phyloP scores from a whole-genome alignment of 352 stramenopile species.

The Pythium rhizo-oryzae region DNA sequence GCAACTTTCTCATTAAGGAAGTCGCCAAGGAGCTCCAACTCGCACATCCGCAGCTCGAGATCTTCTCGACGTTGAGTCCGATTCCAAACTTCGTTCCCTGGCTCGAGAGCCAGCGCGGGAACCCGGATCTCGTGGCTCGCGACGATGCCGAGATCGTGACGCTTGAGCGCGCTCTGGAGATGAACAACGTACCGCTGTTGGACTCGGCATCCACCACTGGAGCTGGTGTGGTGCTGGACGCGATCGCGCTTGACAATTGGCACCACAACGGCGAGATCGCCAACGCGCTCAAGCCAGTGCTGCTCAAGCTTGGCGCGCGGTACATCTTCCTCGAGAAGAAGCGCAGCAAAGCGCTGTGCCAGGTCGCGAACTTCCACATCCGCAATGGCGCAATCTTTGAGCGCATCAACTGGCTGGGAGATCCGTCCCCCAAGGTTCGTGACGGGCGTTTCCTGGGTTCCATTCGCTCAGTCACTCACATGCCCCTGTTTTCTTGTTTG shows the following conservation, averaged over 20 bases:
- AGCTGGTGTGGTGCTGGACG: slow-evolving; percentile 37
- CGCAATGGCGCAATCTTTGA: slow-evolving; percentile 87
- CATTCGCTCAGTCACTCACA: too few species aligned
- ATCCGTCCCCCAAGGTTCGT: slow-evolving; percentile 76
- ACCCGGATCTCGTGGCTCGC: slow-evolving; percentile 35
- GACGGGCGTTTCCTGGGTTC: too few species aligned
- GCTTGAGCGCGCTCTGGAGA: slow-evolving; percentile 33
- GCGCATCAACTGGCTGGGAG: slow-evolving; percentile 82
- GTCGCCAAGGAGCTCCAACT: slow-evolving; percentile 84
- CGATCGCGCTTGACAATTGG: slow-evolving; percentile 57
- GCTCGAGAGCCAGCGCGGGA: slow-evolving; percentile 84
- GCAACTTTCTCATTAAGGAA: slow-evolving; percentile 96
- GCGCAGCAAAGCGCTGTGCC: slow-evolving; percentile 77
- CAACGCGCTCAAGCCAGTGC: slow-evolving; percentile 55
- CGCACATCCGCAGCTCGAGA: slow-evolving; percentile 72
- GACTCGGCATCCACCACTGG: background rate
- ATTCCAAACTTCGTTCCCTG: slow-evolving; percentile 94
- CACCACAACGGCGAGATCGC: slow-evolving; percentile 41
- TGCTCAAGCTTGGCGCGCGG: slow-evolving; percentile 60
- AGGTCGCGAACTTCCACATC: slow-evolving; percentile 86
- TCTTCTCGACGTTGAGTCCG: slow-evolving; percentile 95
- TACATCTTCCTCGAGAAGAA: slow-evolving; percentile 88
- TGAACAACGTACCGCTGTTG: slow-evolving; percentile 1
- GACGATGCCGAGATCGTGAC: slow-evolving; percentile 33
- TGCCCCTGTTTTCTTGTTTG: slow-evolving; percentile 5